phyloP scores from a whole-genome alignment of 2,329 filamentous ascomycete genomes.

The Cadophora sp. region DNA sequence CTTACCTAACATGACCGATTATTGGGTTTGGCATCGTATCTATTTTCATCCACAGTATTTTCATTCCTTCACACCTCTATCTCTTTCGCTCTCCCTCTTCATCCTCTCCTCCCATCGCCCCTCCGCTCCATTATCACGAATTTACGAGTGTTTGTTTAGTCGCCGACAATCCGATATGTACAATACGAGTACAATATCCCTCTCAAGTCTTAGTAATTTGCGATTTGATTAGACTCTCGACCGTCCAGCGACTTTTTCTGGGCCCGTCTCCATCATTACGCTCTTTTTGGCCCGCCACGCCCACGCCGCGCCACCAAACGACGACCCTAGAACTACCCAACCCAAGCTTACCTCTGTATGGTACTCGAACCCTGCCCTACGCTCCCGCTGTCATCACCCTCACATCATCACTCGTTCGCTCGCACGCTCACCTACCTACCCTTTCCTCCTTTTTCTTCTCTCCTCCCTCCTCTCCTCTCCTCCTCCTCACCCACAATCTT shows the following conservation, averaged over 20 bases:
- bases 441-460: too few relatives aligned
- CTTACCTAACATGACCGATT: too few relatives aligned
- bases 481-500: conserved; percentile 3
- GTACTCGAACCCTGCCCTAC: too few relatives aligned
- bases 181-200: neutral
- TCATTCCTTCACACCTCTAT: conserved; percentile 2
- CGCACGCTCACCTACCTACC: neutral
- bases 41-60: too few relatives aligned
- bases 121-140: neutral
- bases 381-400: neutral
- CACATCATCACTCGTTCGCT: neutral
- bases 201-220: conserved; percentile 7
- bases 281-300: neutral
- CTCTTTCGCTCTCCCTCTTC: neutral
- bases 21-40: neutral
- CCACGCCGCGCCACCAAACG: neutral
- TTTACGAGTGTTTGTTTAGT: neutral
- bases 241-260: conserved; percentile 3
- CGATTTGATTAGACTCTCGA: conserved; percentile 8
- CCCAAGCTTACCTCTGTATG: too few relatives aligned
- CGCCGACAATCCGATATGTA: neutral
- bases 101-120: neutral
- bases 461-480: neutral
- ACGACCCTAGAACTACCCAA: too few relatives aligned
- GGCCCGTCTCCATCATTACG: neutral